A percentile compares a stretch with the other conserved stretches of the same genome.
phyloP scores from a whole-genome alignment of 345 rosid genomes.

The Erodium maritimum region DNA sequence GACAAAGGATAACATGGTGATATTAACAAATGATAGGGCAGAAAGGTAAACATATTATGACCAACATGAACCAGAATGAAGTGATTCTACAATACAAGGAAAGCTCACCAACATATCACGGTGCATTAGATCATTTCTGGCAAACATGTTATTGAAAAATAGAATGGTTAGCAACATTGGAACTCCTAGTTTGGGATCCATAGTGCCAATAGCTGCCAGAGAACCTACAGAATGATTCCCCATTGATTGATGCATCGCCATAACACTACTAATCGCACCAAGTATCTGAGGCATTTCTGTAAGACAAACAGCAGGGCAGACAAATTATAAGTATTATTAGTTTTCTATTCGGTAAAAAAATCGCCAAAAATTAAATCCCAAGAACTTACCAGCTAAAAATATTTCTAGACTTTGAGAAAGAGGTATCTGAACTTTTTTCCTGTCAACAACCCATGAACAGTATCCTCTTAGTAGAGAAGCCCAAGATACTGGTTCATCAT shows the following conservation, averaged over 20 bases:
- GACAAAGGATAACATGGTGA: slow-evolving; percentile 2
- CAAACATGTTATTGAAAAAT: slow-evolving; percentile 63
- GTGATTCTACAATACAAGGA: slow-evolving; percentile 10
- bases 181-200: slow-evolving; percentile 68
- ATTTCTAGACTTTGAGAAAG: slow-evolving; percentile 26
- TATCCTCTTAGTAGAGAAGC: slow-evolving; percentile 53
- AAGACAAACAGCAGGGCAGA: slow-evolving; percentile 1
- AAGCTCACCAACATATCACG: slow-evolving; percentile 51
- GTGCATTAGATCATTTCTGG: slow-evolving; percentile 30
- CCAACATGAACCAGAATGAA: slow-evolving; percentile 7
- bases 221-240: slow-evolving; percentile 49
- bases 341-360: background rate
- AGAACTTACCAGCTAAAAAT: slow-evolving; percentile 24
- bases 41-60: slow-evolving; percentile 8
- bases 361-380: background rate
- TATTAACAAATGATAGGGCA: background rate
- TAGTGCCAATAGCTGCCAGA: slow-evolving; percentile 42
- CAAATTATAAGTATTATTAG: background rate
- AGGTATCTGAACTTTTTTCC: slow-evolving; percentile 36
- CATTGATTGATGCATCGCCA: slow-evolving; percentile 57
- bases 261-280: slow-evolving; percentile 50
- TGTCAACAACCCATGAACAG: slow-evolving; percentile 31
- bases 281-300: slow-evolving; percentile 52
- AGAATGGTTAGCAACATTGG: slow-evolving; percentile 57
- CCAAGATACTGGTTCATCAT: slow-evolving; percentile 33